phyloP scores from a whole-genome alignment of 108 stramenopile species.

The Chaetoceros muelleri region DNA sequence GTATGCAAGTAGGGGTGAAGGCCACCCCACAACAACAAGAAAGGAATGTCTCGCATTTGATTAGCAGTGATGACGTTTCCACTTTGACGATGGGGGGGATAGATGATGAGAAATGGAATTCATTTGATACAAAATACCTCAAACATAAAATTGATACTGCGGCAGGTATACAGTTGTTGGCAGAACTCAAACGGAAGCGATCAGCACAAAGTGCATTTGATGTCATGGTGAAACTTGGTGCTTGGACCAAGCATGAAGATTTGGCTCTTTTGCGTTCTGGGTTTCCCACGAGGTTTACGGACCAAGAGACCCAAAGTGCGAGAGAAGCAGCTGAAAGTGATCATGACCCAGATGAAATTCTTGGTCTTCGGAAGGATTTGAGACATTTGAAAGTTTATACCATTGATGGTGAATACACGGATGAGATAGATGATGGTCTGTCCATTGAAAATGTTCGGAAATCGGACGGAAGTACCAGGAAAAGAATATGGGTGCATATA shows the following conservation, averaged over 20 bases:
- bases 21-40: conserved; percentile 32
- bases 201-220: conserved; percentile 56
- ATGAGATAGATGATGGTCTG: conserved; percentile 76
- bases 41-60: conserved; percentile 41
- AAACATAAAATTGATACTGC: conserved; percentile 35
- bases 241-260: conserved; percentile 48
- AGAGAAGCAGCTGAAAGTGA: conserved; percentile 10
- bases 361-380: conserved; percentile 56
- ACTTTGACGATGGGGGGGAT: neutral
- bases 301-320: conserved; percentile 24
- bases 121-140: conserved; percentile 29
- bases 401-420: conserved; percentile 51
- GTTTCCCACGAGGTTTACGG: conserved; percentile 47
- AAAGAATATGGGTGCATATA: conserved; percentile 73
- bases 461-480: conserved; percentile 15
- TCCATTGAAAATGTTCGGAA: conserved; percentile 32
- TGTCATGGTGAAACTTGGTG: conserved; percentile 45
- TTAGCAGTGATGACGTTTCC: neutral
- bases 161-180: conserved; percentile 38
- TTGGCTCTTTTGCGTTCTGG: conserved; percentile 58
- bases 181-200: conserved; percentile 33
- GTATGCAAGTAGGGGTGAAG: conserved; percentile 50
- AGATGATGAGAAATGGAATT: conserved; percentile 16
- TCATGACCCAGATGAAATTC: conserved; percentile 39
- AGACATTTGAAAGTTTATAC: conserved; percentile 57